Conservation (phyloP, 73 alveolate species). For the Paramecium bursaria region DNA sequence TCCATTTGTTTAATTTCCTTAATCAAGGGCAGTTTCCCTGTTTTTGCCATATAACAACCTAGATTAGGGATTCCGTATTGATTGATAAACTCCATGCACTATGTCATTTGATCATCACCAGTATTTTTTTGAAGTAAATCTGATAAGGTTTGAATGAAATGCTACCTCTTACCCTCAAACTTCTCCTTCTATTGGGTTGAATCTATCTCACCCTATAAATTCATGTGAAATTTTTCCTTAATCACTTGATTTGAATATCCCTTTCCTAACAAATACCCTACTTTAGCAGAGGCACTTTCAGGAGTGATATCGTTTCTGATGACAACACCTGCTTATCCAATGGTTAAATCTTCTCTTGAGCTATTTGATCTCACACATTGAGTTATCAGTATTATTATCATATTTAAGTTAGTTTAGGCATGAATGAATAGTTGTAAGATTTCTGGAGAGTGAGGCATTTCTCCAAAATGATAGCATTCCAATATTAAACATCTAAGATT, state of each 20-base stretch:
- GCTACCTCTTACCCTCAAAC: conserved; percentile 56
- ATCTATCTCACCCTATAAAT: conserved; percentile 57
- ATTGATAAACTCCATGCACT: conserved; percentile 58
- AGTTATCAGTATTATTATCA: background rate
- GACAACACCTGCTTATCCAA: background rate
- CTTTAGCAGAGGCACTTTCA: conserved; percentile 64
- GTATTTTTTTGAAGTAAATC: conserved; percentile 20
- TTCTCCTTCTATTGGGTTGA: conserved; percentile 35
- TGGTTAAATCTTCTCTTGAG: background rate
- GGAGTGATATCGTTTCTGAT: conserved; percentile 57
- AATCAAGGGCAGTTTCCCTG: conserved; percentile 46
- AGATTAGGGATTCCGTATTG: conserved; percentile 60
- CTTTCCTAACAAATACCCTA: conserved; percentile 59
- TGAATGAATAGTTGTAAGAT: background rate
- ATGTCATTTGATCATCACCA: conserved; percentile 40
- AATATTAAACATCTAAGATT: conserved; percentile 43
- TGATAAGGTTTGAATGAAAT: conserved; percentile 55
- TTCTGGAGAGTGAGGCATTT: conserved; percentile 56
- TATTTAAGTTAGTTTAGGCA: conserved; percentile 10
- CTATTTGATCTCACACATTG: background rate
- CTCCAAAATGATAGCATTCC: conserved; percentile 61
- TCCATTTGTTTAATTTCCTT: conserved; percentile 49
- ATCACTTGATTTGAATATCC: conserved; percentile 42
- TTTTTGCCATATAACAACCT: conserved; percentile 64
- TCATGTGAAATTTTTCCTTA: conserved; percentile 4